Evolutionary conservation across 179 eudicot genomes (phyloP), one percentile per base, ranked within the genome.

Genomic region (Dionaea muscipula): DNA sequence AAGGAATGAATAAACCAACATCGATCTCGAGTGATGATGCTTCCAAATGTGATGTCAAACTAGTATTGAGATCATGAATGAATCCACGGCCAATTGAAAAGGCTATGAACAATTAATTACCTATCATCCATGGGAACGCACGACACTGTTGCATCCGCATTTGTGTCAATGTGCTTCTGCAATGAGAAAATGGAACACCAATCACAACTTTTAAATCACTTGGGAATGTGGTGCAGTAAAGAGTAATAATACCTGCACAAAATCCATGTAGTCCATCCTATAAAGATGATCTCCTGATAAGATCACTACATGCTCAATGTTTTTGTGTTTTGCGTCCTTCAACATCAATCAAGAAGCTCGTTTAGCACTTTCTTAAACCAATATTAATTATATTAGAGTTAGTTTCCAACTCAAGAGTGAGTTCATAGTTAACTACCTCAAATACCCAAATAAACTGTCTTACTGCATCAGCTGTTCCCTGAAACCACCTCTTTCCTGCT

Each of bases 391-490:
- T n/a, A n/a, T n/a, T n/a, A n/a, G n/a, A n/a, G n/a, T n/a, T n/a
- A n/a, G n/a, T n/a, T n/a, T n/a, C n/a, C n/a, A n/a, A 15, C 20
- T 11, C 36, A 33, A 19, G 24, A 31, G 49, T 16, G 17, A 58
- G 33, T 48, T 25, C 4, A 5, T 52, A 47, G 16, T 10, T n/a
- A 51, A 63, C 6, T 50, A 86, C 97, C 82, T 90, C 94, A 70
- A 90, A 83, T 38, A 86, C 77, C 89, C 90, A 83, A 26, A 71
- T 74, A 61, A 86, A 79, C 62, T 90, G 90, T 39, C 97, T 69
- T 50, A 90, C 97, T 11, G 95, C 97, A 76, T 90, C 95, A 54
- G 97, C 97, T 10, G 97, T 90, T 63, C 97, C 97, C 68, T 86
- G 97, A 37, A 90, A 90, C 95, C 97, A 90, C 62, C 44, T 76